phyloP scores from a whole-genome alignment of 2,329 filamentous ascomycete genomes.

The Fusarium siculi region DNA sequence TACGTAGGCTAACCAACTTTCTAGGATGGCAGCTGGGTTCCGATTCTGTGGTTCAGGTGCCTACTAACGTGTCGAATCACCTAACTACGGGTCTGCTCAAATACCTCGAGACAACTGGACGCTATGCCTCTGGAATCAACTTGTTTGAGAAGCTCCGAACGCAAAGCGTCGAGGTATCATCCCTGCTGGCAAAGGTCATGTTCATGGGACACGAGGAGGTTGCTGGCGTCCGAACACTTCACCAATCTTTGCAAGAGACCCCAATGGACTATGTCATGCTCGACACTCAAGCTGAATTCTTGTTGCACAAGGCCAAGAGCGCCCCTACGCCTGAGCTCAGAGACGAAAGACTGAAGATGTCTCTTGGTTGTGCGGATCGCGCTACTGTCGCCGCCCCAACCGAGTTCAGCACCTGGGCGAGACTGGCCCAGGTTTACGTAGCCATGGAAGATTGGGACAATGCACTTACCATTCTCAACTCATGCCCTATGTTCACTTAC shows the following conservation, averaged over 20 bases:
- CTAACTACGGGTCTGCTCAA: slow-evolving; percentile 91
- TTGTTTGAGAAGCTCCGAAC: slow-evolving; percentile 94
- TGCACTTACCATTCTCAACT: slow-evolving; percentile 93
- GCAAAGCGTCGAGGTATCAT: slow-evolving; percentile 93
- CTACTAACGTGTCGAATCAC: slow-evolving; percentile 96
- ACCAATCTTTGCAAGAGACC: slow-evolving; percentile 87
- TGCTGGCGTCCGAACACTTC: slow-evolving; percentile 87
- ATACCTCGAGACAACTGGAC: slow-evolving; percentile 95
- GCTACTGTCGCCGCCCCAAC: slow-evolving; percentile 95
- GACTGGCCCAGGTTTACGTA: slow-evolving; percentile 92
- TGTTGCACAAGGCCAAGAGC: slow-evolving; percentile 80
- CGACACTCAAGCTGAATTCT: slow-evolving; percentile 92
- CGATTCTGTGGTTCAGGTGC: slow-evolving; percentile 96
- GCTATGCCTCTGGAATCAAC: slow-evolving; percentile 95
- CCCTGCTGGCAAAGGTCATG: slow-evolving; percentile 87
- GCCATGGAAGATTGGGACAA: slow-evolving; percentile 96
- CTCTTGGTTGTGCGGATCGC: slow-evolving; percentile 91
- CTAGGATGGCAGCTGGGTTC: slow-evolving; percentile 94
- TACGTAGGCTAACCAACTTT: slow-evolving; percentile 34
- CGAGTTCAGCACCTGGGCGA: slow-evolving; percentile 97
- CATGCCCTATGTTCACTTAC: slow-evolving; percentile 99
- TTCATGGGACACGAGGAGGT: slow-evolving; percentile 98
- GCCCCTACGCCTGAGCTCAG: slow-evolving; percentile 65
- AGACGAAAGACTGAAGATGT: slow-evolving; percentile 80
- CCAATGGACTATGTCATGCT: slow-evolving; percentile 99